Conservation (phyloP, 1,284 basidiomycete genomes). For the Ustilago sp. region DNA sequence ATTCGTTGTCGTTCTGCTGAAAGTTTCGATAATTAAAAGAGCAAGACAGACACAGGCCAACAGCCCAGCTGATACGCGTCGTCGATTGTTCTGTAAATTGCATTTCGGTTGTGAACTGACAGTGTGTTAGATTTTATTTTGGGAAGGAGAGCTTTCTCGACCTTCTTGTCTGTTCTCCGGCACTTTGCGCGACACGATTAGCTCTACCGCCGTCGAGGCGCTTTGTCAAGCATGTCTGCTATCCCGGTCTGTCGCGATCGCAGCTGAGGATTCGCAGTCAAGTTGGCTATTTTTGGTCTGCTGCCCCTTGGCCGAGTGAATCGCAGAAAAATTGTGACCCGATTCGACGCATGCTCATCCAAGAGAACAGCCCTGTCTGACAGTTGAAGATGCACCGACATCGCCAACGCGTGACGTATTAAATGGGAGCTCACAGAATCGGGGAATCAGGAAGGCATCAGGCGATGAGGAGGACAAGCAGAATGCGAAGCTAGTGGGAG, state of each 20-base stretch:
- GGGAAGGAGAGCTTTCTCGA: too few relatives aligned
- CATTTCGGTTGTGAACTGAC: slow-evolving; percentile 1
- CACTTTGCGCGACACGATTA: slow-evolving; percentile 33
- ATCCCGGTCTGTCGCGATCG: slow-evolving; percentile 3
- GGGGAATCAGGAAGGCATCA: too few relatives aligned
- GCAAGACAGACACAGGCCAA: neutral
- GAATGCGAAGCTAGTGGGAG: too few relatives aligned
- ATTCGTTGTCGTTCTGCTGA: neutral
- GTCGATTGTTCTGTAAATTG: slow-evolving; percentile 5
- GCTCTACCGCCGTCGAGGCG: neutral
- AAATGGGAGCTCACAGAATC: too few relatives aligned
- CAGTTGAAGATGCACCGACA: too few relatives aligned
- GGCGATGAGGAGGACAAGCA: too few relatives aligned
- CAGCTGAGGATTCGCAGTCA: neutral
- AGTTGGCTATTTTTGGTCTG: neutral
- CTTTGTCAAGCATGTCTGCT: neutral
- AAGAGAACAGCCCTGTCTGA: neutral
- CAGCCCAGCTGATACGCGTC: neutral
- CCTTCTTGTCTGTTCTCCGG: too few relatives aligned
- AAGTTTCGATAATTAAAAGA: slow-evolving; percentile 5
- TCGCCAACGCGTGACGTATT: too few relatives aligned
- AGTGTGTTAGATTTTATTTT: neutral
- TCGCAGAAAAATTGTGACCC: neutral
- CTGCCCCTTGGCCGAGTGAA: neutral
- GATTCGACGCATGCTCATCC: neutral